Percentiles rank a stretch among this genome's conserved stretches.
phyloP scores from a whole-genome alignment of 352 stramenopile species.

The Globisporangium nunn region DNA sequence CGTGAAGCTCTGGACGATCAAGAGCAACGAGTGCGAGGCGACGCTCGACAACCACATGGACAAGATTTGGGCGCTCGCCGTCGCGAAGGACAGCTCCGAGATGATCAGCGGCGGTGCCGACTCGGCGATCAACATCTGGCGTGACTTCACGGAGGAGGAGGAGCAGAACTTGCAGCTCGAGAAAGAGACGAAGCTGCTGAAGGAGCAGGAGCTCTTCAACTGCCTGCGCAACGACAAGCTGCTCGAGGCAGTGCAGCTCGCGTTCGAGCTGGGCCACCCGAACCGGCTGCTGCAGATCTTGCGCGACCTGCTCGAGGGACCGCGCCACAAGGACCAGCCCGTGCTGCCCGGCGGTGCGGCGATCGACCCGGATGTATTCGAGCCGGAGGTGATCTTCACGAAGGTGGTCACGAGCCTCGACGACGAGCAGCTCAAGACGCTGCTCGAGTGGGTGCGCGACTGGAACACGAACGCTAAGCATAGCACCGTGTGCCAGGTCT shows the following conservation, averaged over 20 bases:
- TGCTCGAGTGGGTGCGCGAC: conserved; percentile 93
- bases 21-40: conserved; percentile 95
- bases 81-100: conserved; percentile 82
- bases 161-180: conserved; percentile 76
- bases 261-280: conserved; percentile 92
- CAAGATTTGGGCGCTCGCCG: conserved; percentile 96
- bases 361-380: conserved; percentile 49
- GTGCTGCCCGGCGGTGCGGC: conserved; percentile 24
- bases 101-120: conserved; percentile 93
- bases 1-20: conserved; percentile 98
- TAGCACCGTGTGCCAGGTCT: conserved; percentile 88
- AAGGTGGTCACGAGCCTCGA: conserved; percentile 68
- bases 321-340: conserved; percentile 54
- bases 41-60: conserved; percentile 96
- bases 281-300: conserved; percentile 92
- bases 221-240: conserved; percentile 91
- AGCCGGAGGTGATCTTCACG: conserved; percentile 53
- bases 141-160: conserved; percentile 91
- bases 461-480: conserved; percentile 98
- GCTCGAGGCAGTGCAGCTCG: conserved; percentile 70
- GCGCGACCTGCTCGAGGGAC: conserved; percentile 69
- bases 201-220: conserved; percentile 95
- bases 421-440: conserved; percentile 80
- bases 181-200: conserved; percentile 88
- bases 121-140: conserved; percentile 93